Base-by-base conservation (phyloP, 202 grass and related monocot genomes). In the Alloteropsis angusta region DNA sequence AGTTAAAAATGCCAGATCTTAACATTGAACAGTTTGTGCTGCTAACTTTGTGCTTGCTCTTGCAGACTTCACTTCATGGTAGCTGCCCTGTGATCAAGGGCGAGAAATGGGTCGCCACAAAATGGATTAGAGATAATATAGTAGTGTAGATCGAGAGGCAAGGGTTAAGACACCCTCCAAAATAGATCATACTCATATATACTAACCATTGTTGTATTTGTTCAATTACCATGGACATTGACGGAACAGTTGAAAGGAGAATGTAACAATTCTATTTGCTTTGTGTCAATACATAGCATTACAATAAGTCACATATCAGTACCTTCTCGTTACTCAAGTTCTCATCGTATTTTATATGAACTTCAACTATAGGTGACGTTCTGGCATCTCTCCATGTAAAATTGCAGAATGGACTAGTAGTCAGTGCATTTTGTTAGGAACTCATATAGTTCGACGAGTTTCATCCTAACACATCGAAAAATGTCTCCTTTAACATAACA, bases 91-190 rank as follows among this genome's bases (percentile, higher is more conserved):
- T 98, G 71, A 72, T 93, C 32, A 98, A 82, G 78, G 95, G 95
- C 25, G 92, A 98, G 78, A 98, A 98, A 85, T 98, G 95, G 95
- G 95, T 98, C 3, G 92, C 92, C 60, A 98, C 95, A 25, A 95
- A 98, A 83, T 98, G 95, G 95, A 92, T 95, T 81, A 92, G 92
- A 83, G 81, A 90, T 63, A 82, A 88, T 53, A 66, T 13, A 47
- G 66, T 13, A 47, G 50, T 68, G 17, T 89, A 73, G 75, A 78
- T 66, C 14, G 49, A 44, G 35, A 53, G 58, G 34, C 34, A 26
- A 38, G 73, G 21, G 3, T 53, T 58, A 41, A 42, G 22, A 44
- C 15, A 13, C 16, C 49, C 50, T 68, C 42, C 50, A 56, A 61
- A 35, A 73, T 82, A 89, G 78, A 82, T 65, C 13, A 81, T 28